Evolutionary conservation across 2,329 filamentous ascomycete genomes (phyloP).

Genomic region (Zymoseptoria tritici): DNA sequence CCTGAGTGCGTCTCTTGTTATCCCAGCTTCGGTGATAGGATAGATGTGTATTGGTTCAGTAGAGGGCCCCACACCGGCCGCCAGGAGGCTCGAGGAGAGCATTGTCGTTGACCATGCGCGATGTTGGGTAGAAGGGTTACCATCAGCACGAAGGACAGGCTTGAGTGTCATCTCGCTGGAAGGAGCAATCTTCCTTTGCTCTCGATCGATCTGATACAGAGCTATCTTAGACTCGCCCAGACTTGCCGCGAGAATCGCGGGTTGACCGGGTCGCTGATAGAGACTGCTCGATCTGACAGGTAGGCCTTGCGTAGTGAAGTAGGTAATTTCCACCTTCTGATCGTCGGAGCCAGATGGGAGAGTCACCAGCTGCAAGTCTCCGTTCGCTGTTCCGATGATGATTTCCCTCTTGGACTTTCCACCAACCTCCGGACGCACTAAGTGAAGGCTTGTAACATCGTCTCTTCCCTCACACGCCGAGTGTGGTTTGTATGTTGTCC

Average conservation of each 20-base stretch:
- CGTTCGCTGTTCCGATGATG: slow-evolving; percentile 51
- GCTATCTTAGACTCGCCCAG: slow-evolving; percentile 39
- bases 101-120: slow-evolving; percentile 47
- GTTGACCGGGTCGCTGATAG: slow-evolving; percentile 6
- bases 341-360: slow-evolving; percentile 14
- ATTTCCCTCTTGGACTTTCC: slow-evolving; percentile 37
- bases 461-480: slow-evolving; percentile 47
- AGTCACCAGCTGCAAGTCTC: slow-evolving; percentile 39
- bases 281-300: slow-evolving; percentile 40
- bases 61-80: slow-evolving; percentile 43
- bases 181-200: slow-evolving; percentile 27
- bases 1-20: slow-evolving; percentile 34
- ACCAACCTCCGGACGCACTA: slow-evolving; percentile 37
- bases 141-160: slow-evolving; percentile 10
- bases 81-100: slow-evolving; percentile 43
- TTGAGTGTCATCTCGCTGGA: slow-evolving; percentile 31
- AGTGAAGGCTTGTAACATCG: slow-evolving; percentile 52
- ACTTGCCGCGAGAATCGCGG: slow-evolving; percentile 44
- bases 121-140: slow-evolving; percentile 12
- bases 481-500: slow-evolving; percentile 47
- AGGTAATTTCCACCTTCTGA: slow-evolving; percentile 28
- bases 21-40: slow-evolving; percentile 40
- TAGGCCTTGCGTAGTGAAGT: slow-evolving; percentile 38
- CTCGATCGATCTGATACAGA: slow-evolving; percentile 23
- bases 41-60: slow-evolving; percentile 44